Evolutionary conservation across 345 rosid genomes (phyloP).

Genomic region (Citrus reticulata): DNA sequence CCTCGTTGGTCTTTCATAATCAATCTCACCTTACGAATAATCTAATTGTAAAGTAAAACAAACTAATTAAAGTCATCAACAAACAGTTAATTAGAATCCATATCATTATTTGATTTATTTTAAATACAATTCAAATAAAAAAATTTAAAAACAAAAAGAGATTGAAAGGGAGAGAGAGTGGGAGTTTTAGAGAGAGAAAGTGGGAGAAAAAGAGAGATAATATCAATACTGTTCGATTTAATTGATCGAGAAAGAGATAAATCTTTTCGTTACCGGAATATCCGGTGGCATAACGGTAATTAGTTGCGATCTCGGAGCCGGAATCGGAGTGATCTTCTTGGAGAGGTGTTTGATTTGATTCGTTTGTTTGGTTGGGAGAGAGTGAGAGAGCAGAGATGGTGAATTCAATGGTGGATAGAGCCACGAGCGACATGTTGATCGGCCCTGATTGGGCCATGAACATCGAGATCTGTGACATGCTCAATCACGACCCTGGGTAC

Average conservation of each 20-base stretch:
- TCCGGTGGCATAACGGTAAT: constrained; percentile 26
- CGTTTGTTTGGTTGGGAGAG: background rate
- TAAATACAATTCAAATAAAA: too few relatives aligned
- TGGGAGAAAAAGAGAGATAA: background rate
- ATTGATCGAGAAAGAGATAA: constrained; percentile 11
- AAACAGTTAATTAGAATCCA: constrained; percentile 10
- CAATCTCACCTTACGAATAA: background rate
- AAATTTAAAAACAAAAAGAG: background rate
- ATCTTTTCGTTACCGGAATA: constrained; percentile 28
- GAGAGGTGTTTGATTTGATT: constrained; percentile 9
- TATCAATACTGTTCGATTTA: constrained; percentile 19
- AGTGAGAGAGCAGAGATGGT: constrained; percentile 56
- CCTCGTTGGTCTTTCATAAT: constrained; percentile 4
- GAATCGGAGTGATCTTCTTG: constrained; percentile 2
- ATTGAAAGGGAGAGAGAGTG: constrained; percentile 19
- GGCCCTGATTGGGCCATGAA: constrained; percentile 99
- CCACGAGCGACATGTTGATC: constrained; percentile 97
- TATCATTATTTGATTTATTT: background rate
- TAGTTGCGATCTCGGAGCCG: constrained; percentile 27
- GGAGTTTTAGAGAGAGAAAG: constrained; percentile 19
- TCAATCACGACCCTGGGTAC: constrained; percentile 91
- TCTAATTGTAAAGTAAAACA: background rate
- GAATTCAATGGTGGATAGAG: constrained; percentile 96
- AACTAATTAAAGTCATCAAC: constrained; percentile 16
- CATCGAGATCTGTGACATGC: constrained; percentile 99